Base-by-base conservation (phyloP, 1,284 basidiomycete species). In the Cutaneotrichosporon dermatis region DNA sequence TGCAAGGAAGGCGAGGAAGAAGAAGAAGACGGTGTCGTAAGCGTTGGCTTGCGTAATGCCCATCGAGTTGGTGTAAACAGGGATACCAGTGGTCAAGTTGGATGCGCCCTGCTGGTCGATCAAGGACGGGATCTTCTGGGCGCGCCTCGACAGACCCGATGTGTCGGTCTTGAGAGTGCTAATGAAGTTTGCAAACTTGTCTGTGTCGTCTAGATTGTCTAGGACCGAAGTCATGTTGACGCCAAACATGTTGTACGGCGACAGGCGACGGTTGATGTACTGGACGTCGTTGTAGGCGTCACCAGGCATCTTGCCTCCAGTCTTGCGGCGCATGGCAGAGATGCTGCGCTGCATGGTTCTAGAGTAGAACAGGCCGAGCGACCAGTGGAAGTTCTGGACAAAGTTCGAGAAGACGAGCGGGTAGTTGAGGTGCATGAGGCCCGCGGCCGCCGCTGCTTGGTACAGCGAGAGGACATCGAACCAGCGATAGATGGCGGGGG, bases 331-430 rank as follows among this genome's bases (percentile, higher is more conserved):
- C 84, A 95, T 89, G 60, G 80, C 81, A 70, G 89, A 84, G 72
- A 98, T 94, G 34, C 89, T 86, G 37, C 77, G 71, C 74, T 97
- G 90, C 54, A 97, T 82, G 10, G 82, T 74, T 5, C 82, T 79
- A 25, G 85, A 81, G 46, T 84, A 76, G 72, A 97, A 85, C n/a
- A 98, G 79, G 0, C 90, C 90, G 67, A 95, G 77, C 0, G 89
- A 83, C 93, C 93, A 97, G 1, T 86, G 84, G 68, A 96, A 95
- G 75, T 96, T 96, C 67, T 87, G 81, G 1, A 88, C 82, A 69
- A 87, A 96, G 15, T 87, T 82, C 59, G 85, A 82, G 74, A 92
- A 96, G 11, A 88, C 84, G 44, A 84, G 83, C 1, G 95, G 90
- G 73, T 92, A 96, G 75, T 95, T 90, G 69, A 98, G 83, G 65